Conservation (phyloP, 2,329 filamentous ascomycete species). For the Aureobasidium sp. region DNA sequence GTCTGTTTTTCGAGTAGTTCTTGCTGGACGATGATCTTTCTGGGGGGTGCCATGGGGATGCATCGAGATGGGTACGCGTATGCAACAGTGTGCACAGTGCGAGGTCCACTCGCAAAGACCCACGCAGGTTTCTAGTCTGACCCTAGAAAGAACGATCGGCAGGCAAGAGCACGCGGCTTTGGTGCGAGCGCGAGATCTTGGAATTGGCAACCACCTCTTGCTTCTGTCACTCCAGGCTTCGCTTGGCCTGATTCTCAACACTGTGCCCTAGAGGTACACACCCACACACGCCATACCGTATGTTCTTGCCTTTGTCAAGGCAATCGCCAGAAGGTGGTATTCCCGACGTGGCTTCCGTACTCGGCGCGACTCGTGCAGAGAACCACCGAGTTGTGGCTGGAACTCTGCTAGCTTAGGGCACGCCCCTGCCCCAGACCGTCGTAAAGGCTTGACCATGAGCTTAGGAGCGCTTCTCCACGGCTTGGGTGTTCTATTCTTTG, state of each 20-base stretch:
- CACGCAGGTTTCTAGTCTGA: constrained; percentile 3
- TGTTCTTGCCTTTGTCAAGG: not conserved
- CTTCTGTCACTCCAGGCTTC: not conserved
- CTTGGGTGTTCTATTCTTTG: not conserved
- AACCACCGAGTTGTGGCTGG: constrained; percentile 7
- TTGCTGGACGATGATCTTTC: not conserved
- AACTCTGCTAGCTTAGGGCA: constrained; percentile 1
- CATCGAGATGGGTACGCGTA: not conserved
- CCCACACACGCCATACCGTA: not conserved
- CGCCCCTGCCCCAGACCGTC: not conserved
- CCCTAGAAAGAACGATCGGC: constrained; percentile 3
- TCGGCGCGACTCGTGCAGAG: constrained; percentile 12
- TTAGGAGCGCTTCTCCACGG: not conserved
- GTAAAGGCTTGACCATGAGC: not conserved
- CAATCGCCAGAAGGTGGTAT: not conserved
- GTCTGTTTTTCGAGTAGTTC: too few species aligned
- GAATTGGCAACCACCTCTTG: not conserved
- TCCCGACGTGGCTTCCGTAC: not conserved
- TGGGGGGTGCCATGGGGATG: constrained; percentile 3
- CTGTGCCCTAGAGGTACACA: not conserved
- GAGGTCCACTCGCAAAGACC: not conserved
- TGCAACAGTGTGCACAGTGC: constrained; percentile 6
- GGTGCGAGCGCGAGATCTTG: not conserved
- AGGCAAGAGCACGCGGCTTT: constrained; percentile 2
- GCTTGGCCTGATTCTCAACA: not conserved